A percentile compares a stretch with the other conserved stretches of the same genome.
phyloP scores from a whole-genome alignment of 2,329 filamentous ascomycete genomes.

The Penicillium thymicola region DNA sequence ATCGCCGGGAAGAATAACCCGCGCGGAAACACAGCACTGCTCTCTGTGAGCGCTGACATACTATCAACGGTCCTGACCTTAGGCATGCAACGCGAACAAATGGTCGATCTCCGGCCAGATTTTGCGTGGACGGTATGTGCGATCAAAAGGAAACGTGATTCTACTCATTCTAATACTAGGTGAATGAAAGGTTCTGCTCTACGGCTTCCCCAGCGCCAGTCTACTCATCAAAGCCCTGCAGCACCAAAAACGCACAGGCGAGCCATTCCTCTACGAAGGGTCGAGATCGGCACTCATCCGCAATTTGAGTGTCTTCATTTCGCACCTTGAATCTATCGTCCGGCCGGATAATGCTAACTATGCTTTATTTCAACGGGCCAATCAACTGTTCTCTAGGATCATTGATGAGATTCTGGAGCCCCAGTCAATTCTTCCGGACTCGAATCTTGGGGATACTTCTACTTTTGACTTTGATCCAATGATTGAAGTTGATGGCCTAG shows the following conservation, averaged over 20 bases:
- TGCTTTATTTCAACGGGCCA: slow-evolving; percentile 20
- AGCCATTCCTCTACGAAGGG: slow-evolving; percentile 31
- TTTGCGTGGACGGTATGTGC: slow-evolving; percentile 21
- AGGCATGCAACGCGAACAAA: slow-evolving; percentile 21
- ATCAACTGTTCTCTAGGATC: slow-evolving; percentile 22
- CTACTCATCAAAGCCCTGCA: slow-evolving; percentile 27
- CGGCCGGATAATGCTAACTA: slow-evolving; percentile 31
- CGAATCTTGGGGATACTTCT: not conserved
- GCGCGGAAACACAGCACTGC: slow-evolving; percentile 13
- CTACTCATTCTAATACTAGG: not conserved
- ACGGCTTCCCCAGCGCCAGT: slow-evolving; percentile 28
- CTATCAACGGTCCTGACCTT: slow-evolving; percentile 23
- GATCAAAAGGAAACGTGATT: not conserved
- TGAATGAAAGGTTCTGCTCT: slow-evolving; percentile 20
- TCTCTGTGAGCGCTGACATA: slow-evolving; percentile 24
- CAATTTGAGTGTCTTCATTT: slow-evolving; percentile 40
- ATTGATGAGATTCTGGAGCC: slow-evolving; percentile 28
- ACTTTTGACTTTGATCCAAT: slow-evolving; percentile 10
- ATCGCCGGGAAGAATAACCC: slow-evolving; percentile 25
- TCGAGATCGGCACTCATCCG: slow-evolving; percentile 39
- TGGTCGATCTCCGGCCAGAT: slow-evolving; percentile 23
- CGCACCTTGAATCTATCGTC: slow-evolving; percentile 37
- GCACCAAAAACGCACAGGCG: slow-evolving; percentile 21
- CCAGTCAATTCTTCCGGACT: not conserved
- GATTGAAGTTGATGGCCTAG: slow-evolving; percentile 17